Evolutionary conservation across 2,329 filamentous ascomycete species (phyloP).

Genomic region (Paecilomyces formosus): DNA sequence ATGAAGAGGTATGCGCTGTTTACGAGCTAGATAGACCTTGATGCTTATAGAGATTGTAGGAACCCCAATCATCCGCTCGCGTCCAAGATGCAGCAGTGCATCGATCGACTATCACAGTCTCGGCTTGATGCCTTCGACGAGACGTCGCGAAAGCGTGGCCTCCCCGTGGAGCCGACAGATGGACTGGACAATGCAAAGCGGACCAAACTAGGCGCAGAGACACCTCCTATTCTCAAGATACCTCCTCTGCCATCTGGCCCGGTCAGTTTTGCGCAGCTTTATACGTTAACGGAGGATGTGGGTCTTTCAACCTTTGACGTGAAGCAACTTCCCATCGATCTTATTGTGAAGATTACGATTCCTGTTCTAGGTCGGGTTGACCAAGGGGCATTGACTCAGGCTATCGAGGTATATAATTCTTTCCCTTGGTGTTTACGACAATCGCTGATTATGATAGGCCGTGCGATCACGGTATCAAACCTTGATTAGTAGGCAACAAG

Average conservation of each 20-base stretch:
- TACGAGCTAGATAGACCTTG: not conserved
- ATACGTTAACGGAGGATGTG: conserved; percentile 71
- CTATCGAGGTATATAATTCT: conserved; percentile 54
- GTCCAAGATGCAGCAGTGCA: conserved; percentile 74
- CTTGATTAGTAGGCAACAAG: conserved; percentile 28
- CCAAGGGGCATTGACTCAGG: conserved; percentile 59
- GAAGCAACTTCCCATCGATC: conserved; percentile 63
- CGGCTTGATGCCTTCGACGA: conserved; percentile 76
- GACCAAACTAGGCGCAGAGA: conserved; percentile 57
- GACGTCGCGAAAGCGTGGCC: conserved; percentile 63
- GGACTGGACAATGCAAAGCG: conserved; percentile 73
- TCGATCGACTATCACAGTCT: conserved; percentile 73
- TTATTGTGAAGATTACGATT: conserved; percentile 75
- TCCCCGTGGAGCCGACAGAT: conserved; percentile 63
- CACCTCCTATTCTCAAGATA: conserved; percentile 46
- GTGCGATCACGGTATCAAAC: conserved; percentile 32
- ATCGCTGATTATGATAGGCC: conserved; percentile 20
- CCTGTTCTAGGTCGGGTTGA: conserved; percentile 69
- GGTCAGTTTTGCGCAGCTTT: conserved; percentile 74
- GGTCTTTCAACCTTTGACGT: conserved; percentile 76
- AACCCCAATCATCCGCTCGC: conserved; percentile 72
- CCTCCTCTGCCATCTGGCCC: conserved; percentile 68
- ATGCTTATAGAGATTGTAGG: conserved; percentile 39
- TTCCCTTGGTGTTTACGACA: not conserved
- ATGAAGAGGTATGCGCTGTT: conserved; percentile 57